phyloP scores from a whole-genome alignment of 1,139 yeast species.

The Waltiozyma sp. region DNA sequence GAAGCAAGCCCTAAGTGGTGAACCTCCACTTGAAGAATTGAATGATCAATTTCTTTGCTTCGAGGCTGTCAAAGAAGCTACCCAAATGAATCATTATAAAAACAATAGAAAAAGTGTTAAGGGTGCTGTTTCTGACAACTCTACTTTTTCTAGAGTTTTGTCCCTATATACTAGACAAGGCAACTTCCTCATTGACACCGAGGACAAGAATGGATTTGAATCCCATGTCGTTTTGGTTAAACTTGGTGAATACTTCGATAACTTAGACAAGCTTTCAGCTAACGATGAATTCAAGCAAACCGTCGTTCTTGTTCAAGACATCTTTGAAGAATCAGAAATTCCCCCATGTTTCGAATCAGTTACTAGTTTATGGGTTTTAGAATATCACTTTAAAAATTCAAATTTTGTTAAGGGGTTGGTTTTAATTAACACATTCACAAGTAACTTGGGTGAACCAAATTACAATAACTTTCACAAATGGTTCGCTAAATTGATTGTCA shows the following conservation, averaged over 20 bases:
- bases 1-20: neutral
- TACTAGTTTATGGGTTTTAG: slow-evolving; percentile 19
- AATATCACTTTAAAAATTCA: slow-evolving; percentile 19
- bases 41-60: neutral
- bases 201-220: neutral
- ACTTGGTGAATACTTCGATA: neutral
- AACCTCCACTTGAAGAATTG: neutral
- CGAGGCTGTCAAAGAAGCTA: neutral
- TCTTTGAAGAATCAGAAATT: neutral
- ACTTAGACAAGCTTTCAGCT: neutral
- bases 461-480: slow-evolving; percentile 23
- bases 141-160: neutral
- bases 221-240: neutral
- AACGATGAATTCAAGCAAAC: neutral
- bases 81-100: neutral
- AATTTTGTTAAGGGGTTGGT: slow-evolving; percentile 25
- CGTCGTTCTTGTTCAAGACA: neutral
- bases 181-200: neutral
- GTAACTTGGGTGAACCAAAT: slow-evolving; percentile 12
- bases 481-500: slow-evolving; percentile 25
- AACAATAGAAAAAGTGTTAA: neutral
- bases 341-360: slow-evolving; percentile 6
- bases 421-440: slow-evolving; percentile 7
- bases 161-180: neutral
- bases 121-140: neutral